Base-by-base conservation (phyloP, 345 rosid species). In the Bruguiera gymnorhiza region DNA sequence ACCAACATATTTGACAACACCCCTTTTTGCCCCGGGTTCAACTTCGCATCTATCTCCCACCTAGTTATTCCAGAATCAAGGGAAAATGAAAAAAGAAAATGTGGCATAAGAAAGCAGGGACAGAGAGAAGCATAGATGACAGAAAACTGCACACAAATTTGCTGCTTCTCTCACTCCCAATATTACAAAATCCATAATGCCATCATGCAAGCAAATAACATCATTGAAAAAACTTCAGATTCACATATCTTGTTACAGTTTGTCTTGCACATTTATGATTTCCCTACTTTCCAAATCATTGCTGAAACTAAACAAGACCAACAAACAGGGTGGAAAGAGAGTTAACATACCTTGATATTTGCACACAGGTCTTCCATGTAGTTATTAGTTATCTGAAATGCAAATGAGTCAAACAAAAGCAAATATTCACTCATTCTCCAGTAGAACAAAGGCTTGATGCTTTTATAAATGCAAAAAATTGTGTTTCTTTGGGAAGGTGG, bases 1-100 rank as follows among this genome's bases (percentile, higher is more conserved):
- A 72, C 97, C 97, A 53, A 87, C 86, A 74, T 74, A 91, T 81
- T 89, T 93, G 77, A 91, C 86, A 55, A 81, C 70, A 73, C 98
- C 98, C 83, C 96, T 89, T 88, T 93, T 93, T 70, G 76, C 94
- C 79, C 97, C 96, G 2, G 90, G 91, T 74, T 89, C 94, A 84
- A 93, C 88, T 84, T 91, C 90, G 83, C 96, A 93, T 86, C 96
- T 86, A 71, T 89, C 90, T 75, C 91, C 96, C 57, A 87, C 88
- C 97, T 93, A 23, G 39, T 66, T 51, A 73, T 64, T 59, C 34
- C 56, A 55, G 20, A 24, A 29, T 59, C 37, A 52, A 34, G 21
- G 19, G 29, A 51, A 50, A 58, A 16, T 11, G n/a, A 20, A 10
- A 8, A 20, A 8, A 6, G 7, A 61, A 62, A 10, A 11, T 55